Evolutionary conservation across 164 flowering plant species (phyloP), one percentile per base, ranked within the genome.

Genomic region (Sextonia rubra): DNA sequence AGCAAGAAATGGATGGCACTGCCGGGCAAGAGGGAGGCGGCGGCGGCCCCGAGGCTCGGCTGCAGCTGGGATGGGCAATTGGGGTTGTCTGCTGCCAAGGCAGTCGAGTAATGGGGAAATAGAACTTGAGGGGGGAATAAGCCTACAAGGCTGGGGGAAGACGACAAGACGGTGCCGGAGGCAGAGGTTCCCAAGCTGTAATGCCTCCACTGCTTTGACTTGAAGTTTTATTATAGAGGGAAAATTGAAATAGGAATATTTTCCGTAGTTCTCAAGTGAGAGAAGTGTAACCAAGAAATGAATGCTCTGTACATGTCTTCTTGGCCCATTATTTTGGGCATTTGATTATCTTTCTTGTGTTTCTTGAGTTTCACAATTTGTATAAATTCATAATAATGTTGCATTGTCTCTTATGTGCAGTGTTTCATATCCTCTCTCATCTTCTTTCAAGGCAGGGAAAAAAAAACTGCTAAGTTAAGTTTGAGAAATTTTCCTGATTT

Each of bases 71-170:
- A 25, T 49, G 18, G 58, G 30, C 1, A 69, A 15, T 63, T 71
- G 81, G 20, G 71, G 68, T 49, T 76, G 67, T 18, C 67, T 75
- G 69, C 63, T 76, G 24, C 85, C 86, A 3, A 85, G 83, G 76
- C 90, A 83, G 77, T 77, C 77, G 52, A 80, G 52, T 74, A 79
- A 77, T 55, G 73, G 76, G 58, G 87, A 85, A 80, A 71, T 79
- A 68, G 88, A 84, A 72, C 71, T 83, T 65, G 94, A 84, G 77
- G 95, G 88, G 58, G n/a, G 58, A 15, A 79, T 87, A 74, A 88
- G 87, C 82, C 81, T 90, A 55, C 85, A 85, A 56, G 92, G 97
- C 66, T 93, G 99, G 99, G 99, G 99, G 15, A 95, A 90, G 85
- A 91, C 95, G 44, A 85, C 96, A 3, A 85, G 98, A 66, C 85